Evolutionary conservation across 2,329 filamentous ascomycete species (phyloP).

Genomic region (Parascedosporium putredinis): DNA sequence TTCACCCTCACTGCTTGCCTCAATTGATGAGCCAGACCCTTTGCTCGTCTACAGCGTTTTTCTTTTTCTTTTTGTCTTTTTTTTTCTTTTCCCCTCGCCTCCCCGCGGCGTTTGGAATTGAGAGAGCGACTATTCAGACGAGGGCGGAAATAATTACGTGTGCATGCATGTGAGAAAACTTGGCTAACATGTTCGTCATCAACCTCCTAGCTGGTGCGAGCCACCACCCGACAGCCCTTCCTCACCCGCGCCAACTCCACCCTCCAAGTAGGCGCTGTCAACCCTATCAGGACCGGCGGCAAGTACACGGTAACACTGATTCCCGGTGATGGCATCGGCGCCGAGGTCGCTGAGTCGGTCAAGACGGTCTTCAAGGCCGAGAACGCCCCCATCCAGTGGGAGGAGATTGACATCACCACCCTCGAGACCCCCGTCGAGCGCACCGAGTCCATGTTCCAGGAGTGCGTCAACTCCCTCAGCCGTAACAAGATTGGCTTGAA

Average conservation of each 20-base stretch:
- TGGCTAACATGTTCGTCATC: not conserved
- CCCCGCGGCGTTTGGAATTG: too few species aligned
- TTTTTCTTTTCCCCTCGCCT: too few species aligned
- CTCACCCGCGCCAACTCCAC: slow-evolving; percentile 58
- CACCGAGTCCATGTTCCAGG: slow-evolving; percentile 89
- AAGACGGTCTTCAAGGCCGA: slow-evolving; percentile 99
- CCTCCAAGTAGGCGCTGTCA: slow-evolving; percentile 91
- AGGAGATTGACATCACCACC: slow-evolving; percentile 92
- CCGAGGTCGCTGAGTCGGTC: slow-evolving; percentile 94
- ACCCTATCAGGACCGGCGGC: slow-evolving; percentile 96
- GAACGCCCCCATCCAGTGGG: slow-evolving; percentile 97
- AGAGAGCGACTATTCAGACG: too few species aligned
- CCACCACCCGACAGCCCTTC: slow-evolving; percentile 18
- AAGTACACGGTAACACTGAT: slow-evolving; percentile 99
- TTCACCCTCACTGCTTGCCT: too few species aligned
- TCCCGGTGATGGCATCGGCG: slow-evolving; percentile 96
- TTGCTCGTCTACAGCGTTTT: too few species aligned
- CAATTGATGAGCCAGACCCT: too few species aligned
- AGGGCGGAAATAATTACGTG: too few species aligned
- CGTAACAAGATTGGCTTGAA: slow-evolving; percentile 99
- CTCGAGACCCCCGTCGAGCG: slow-evolving; percentile 68
- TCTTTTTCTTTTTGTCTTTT: too few species aligned
- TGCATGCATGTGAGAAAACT: not conserved
- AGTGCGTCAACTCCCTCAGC: slow-evolving; percentile 89
- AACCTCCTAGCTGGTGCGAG: slow-evolving; percentile 12